Evolutionary conservation across 1,139 yeast genomes (phyloP).

Genomic region (Suhomyces taliae): DNA sequence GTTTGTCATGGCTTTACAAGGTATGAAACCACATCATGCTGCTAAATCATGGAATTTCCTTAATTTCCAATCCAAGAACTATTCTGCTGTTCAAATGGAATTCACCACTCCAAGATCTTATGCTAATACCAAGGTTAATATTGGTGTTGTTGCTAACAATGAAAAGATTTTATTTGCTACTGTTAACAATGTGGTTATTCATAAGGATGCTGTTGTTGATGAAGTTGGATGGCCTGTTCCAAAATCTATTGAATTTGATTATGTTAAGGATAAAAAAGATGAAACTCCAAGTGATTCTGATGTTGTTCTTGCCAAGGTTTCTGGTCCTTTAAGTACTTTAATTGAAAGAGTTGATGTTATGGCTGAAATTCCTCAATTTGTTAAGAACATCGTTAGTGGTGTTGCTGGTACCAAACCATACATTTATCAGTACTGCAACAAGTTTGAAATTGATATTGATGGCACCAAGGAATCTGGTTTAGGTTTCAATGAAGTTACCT

Average conservation of each 20-base stretch:
- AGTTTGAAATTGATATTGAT: constrained; percentile 35
- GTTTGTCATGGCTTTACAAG: constrained; percentile 98
- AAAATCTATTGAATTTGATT: constrained; percentile 57
- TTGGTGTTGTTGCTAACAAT: constrained; percentile 71
- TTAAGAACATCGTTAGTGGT: constrained; percentile 88
- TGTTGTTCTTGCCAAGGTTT: constrained; percentile 41
- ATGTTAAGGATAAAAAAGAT: constrained; percentile 46
- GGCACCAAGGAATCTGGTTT: constrained; percentile 57
- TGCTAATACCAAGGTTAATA: constrained; percentile 75
- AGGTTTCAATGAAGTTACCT: constrained; percentile 83
- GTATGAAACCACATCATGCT: constrained; percentile 99
- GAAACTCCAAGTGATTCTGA: constrained; percentile 28
- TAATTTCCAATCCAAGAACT: constrained; percentile 77
- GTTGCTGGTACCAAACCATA: constrained; percentile 95
- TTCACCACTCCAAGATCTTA: constrained; percentile 92
- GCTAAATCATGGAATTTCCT: constrained; percentile 96
- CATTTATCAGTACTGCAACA: constrained; percentile 85
- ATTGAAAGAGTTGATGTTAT: constrained; percentile 94
- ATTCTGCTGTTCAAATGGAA: constrained; percentile 86
- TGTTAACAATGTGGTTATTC: constrained; percentile 63
- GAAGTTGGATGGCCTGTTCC: constrained; percentile 96
- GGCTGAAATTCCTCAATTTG: constrained; percentile 95
- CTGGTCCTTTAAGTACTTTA: constrained; percentile 56
- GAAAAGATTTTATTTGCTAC: constrained; percentile 67
- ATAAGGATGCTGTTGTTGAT: constrained; percentile 59